Evolutionary conservation across 2,329 filamentous ascomycete species (phyloP).

Genomic region (Helotiales sp.): DNA sequence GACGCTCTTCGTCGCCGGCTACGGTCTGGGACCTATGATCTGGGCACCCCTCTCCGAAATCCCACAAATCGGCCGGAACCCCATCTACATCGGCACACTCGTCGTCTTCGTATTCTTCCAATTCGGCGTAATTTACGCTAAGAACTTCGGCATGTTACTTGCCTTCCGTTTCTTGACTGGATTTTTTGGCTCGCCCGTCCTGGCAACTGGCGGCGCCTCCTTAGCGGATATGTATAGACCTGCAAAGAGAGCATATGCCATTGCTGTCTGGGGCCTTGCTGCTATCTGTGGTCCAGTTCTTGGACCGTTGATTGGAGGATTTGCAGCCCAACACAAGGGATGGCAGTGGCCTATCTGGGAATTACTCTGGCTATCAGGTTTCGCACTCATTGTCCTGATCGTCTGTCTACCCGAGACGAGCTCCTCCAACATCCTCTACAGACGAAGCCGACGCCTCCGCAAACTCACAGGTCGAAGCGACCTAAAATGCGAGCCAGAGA

Average conservation of each 20-base stretch:
- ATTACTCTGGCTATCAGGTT: slow-evolving; percentile 63
- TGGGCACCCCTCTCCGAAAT: slow-evolving; percentile 72
- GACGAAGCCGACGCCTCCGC: slow-evolving; percentile 63
- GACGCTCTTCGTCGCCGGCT: slow-evolving; percentile 65
- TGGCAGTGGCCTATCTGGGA: slow-evolving; percentile 66
- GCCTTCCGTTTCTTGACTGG: slow-evolving; percentile 67
- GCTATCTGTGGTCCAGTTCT: slow-evolving; percentile 56
- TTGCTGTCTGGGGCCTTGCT: slow-evolving; percentile 62
- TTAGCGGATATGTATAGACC: slow-evolving; percentile 54
- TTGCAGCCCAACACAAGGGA: slow-evolving; percentile 57
- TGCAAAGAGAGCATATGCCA: slow-evolving; percentile 60
- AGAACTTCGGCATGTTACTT: slow-evolving; percentile 57
- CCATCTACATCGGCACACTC: slow-evolving; percentile 70
- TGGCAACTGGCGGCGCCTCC: slow-evolving; percentile 62
- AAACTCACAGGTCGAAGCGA: slow-evolving; percentile 57
- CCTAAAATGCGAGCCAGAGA: slow-evolving; percentile 66
- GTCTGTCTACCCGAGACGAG: slow-evolving; percentile 68
- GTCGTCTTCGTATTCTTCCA: slow-evolving; percentile 65
- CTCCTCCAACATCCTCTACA: slow-evolving; percentile 61
- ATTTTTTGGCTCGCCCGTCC: slow-evolving; percentile 65
- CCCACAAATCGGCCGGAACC: slow-evolving; percentile 68
- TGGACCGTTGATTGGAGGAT: slow-evolving; percentile 65
- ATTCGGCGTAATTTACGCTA: slow-evolving; percentile 52
- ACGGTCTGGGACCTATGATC: slow-evolving; percentile 66
- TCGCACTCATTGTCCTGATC: slow-evolving; percentile 61